Evolutionary conservation across 768 basidiomycete species (phyloP), one percentile per base, ranked within the genome.

Genomic region (Tulasnella sp.): DNA sequence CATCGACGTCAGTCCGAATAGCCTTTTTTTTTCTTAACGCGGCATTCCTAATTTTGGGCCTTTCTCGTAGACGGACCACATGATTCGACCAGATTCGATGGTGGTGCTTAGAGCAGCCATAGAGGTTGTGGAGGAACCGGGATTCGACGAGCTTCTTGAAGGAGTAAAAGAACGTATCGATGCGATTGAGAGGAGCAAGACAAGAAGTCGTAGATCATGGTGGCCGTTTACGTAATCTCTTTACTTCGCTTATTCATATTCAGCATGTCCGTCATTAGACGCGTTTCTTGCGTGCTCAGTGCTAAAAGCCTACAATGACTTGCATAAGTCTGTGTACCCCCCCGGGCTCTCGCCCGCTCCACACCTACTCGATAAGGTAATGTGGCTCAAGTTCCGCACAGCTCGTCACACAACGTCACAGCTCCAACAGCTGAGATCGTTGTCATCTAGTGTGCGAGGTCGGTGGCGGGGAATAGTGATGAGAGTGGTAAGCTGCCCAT

Each of bases 41-140:
- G 29, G 76, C 0, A 34, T 42, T 42, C 17, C 72, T 72, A 29
- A 37, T 67, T 54, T 72, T 31, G 42, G 42, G 14, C 49, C 71
- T 77, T 78, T n/a, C 78, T 74, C 58, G 69, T 81, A 91, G 90
- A 88, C 90, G 42, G 82, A 91, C 78, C 90, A 92, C 81, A 86
- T 93, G 76, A 90, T 95, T 19, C 89, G 90, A 52, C 91, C 92
- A 19, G 93, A 94, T 83, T 94, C 93, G 0, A 87, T 90, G 84
- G 86, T 93, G 25, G 88, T 92, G 73, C 86, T 94, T 6, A 88
- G 88, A 73, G 91, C 92, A 70, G 92, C 92, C 42, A 85, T 87
- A 78, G 86, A 90, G 79, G 90, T 94, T 6, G 89, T 90, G 22
- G 85, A 87, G 31, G 90, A 90, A 81, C 89, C 91, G 68, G 93